Evolutionary conservation across 192 early-diverging fungal species (phyloP), one percentile per base, ranked within the genome.

Genomic region (Linnemannia hyalina): DNA sequence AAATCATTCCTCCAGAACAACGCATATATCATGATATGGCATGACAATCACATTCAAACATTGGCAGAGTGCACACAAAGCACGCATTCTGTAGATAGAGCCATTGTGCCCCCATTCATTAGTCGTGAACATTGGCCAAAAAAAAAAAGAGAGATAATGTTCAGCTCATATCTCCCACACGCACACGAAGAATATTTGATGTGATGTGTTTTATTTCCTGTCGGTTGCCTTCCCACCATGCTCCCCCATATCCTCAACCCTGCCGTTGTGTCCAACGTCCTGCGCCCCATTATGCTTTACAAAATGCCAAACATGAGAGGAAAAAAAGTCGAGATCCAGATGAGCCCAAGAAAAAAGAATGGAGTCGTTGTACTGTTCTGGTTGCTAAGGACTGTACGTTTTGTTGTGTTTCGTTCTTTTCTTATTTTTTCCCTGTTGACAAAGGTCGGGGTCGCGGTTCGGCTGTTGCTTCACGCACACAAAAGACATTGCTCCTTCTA

Each of bases 231-330:
- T 23, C 10, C 49, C 49, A 52, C 49, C 49, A 6, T 18, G 20
- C n/a, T 11, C 49, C 49, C 4, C 20, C 49, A 22, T 52, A 52
- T 26, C n/a, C 23, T 65, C 60, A 29, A n/a, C 29, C 57, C n/a
- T 29, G 29, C 32, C 60, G 29, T 65, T 65, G 60, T 35, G 26
- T 65, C 60, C 60, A 65, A 65, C 60, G 60, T 65, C 60, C 60
- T 65, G 60, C 60, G 60, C 60, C 60, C 60, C 60, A 65, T 65
- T 60, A 65, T 65, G 60, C 26, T 65, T 65, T 65, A 65, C 60
- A 65, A 65, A 65, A 32, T 65, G 60, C 60, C 60, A 65, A 32
- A 26, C 60, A 32, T 65, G 29, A 29, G n/a, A 26, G 55, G 32
- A 65, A 60, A 65, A 65, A 65, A 65, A 65, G 26, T 13, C 29